Evolutionary conservation across 306 rosid species (phyloP), one percentile per base, ranked within the genome.

Genomic region (Ochetophila trinervis): DNA sequence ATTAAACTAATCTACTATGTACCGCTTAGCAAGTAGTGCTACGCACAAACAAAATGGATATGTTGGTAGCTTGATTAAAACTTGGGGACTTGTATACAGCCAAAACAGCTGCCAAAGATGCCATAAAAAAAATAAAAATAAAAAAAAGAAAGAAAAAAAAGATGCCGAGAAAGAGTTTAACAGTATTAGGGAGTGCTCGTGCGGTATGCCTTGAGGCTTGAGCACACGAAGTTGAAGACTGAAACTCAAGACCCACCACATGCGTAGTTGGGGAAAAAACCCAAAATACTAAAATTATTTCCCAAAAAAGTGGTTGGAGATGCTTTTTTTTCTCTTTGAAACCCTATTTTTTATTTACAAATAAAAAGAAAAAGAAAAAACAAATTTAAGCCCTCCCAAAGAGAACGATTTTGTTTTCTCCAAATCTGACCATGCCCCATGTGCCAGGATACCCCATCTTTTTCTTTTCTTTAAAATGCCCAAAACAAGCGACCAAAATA

Each of bases 401-500:
- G 48, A 72, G 53, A 63, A 70, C 70, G 72, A 79, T 69, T 77
- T 63, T 65, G 72, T 48, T 75, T 63, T 64, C 79, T 81, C 88
- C 84, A 83, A 80, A 74, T 72, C 83, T 76, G 88, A 82, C 88
- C 84, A 70, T 65, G 50, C 77, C 79, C 89, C 97, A 91, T 88
- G 97, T 91, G 96, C 86, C 36, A 65, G 78, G 83, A 70, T 84
- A 63, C 82, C 86, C 84, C 80, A 69, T 74, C 77, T 35, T 62
- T 23, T 51, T 27, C 3, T 71, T 80, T 77, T 34, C 68, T 54
- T 36, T 63, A 66, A 66, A 11, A 23, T 45, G 77, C 71, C 76
- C 57, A 52, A 42, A 67, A 78, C 67, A 74, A 79, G 75, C 74
- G 3, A 82, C 86, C 86, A 80, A 82, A 81, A 62, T 57, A 48